Conservation (phyloP, 371 early-diverging fungal genomes). For the Apophysomyces elegans region DNA sequence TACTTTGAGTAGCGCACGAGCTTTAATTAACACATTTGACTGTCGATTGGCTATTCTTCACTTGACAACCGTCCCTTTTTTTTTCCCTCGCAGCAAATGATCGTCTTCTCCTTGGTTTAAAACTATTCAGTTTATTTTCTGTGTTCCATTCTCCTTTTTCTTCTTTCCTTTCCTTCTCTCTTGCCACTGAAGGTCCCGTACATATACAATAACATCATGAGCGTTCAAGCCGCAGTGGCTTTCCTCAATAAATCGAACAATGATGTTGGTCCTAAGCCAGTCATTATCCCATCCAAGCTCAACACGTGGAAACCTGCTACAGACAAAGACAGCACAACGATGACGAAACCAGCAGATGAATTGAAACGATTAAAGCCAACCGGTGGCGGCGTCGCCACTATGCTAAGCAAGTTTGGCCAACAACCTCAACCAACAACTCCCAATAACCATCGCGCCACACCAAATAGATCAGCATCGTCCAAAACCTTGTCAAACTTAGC, state of each 20-base stretch:
- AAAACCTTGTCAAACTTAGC: conserved; percentile 1
- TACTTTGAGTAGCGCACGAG: conserved; percentile 20
- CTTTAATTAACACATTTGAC: conserved; percentile 17
- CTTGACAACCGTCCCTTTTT: conserved; percentile 12
- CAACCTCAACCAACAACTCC: conserved; percentile 11
- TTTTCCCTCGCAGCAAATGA: conserved; percentile 5
- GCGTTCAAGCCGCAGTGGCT: conserved; percentile 47
- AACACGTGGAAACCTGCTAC: conserved; percentile 12
- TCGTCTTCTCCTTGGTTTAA: conserved; percentile 10
- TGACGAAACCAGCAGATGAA: conserved; percentile 15
- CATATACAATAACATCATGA: conserved; percentile 26
- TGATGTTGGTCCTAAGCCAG: conserved; percentile 12
- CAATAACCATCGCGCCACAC: conserved; percentile 2
- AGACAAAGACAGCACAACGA: neutral
- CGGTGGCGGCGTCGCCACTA: conserved; percentile 25
- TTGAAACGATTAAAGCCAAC: conserved; percentile 17
- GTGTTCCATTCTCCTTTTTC: conserved; percentile 12
- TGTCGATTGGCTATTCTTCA: conserved; percentile 20
- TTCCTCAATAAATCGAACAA: conserved; percentile 35
- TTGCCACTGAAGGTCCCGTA: conserved; percentile 2
- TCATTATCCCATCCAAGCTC: conserved; percentile 5
- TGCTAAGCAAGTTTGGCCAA: conserved; percentile 31
- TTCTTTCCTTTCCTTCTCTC: conserved; percentile 6
- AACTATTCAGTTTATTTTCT: conserved; percentile 13
- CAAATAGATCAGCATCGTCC: conserved; percentile 6